These are phyloP conservation scores for Jimgerdemannia flammicorona DNA, from an alignment of 192 early-diverging fungal genomes.

Conservation along the genomic window DNA sequence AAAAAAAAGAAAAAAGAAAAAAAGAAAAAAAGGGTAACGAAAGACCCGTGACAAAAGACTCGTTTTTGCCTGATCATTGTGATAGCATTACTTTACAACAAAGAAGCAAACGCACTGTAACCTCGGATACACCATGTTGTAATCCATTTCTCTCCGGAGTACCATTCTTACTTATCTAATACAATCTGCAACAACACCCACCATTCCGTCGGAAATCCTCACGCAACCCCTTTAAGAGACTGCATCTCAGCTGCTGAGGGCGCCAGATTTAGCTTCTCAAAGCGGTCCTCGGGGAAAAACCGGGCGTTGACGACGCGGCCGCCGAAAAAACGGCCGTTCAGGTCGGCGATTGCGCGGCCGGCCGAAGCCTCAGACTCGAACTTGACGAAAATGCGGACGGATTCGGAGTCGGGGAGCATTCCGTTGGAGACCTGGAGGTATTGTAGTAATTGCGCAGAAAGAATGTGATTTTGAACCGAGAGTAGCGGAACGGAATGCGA, in stretches of 20 bases:
- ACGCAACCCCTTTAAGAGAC: background rate
- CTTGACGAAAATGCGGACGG: slow-evolving; percentile 80
- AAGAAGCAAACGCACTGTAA: too few species aligned
- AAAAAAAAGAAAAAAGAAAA: too few species aligned
- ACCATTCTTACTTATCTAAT: too few species aligned
- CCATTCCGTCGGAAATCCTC: too few species aligned
- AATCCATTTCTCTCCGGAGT: too few species aligned
- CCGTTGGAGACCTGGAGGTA: slow-evolving; percentile 36
- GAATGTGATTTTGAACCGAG: background rate
- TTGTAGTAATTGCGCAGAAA: too few species aligned
- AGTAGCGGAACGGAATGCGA: background rate
- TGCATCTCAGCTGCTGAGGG: slow-evolving; percentile 34
- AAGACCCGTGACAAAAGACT: too few species aligned
- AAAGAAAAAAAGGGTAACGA: too few species aligned
- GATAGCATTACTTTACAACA: too few species aligned
- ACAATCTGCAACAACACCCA: too few species aligned
- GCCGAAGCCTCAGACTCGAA: slow-evolving; percentile 52
- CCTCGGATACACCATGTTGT: too few species aligned
- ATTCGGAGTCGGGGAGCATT: slow-evolving; percentile 54
- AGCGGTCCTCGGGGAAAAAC: slow-evolving; percentile 57
- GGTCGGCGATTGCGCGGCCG: slow-evolving; percentile 41
- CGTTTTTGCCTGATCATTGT: too few species aligned
- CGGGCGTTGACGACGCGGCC: slow-evolving; percentile 59
- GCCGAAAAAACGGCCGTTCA: slow-evolving; percentile 78
- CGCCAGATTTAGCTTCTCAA: slow-evolving; percentile 53